Base-by-base conservation (phyloP, 1,139 yeast genomes). In the Blastobotrys ciferrii region DNA sequence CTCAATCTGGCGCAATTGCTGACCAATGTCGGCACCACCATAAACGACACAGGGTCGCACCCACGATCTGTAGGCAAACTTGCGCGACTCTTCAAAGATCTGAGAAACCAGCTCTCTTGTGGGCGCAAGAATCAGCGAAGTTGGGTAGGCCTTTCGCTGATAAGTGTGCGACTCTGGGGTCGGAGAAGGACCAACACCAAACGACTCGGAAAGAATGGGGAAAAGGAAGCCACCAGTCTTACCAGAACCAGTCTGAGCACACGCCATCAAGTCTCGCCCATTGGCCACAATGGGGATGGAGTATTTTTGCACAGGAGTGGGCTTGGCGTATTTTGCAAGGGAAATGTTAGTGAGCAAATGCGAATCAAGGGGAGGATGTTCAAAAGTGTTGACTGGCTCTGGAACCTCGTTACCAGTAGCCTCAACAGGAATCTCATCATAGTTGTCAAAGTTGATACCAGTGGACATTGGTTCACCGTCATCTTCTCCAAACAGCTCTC, bases 231-330 rank as follows among this genome's bases (percentile, higher is more conserved):
- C 99, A 78, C 98, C 98, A 68, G 99, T 92, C 77, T 92, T 92
- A 81, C 99, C 99, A 51, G 98, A 91, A 87, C 76, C 98, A 62
- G 98, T 92, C 77, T 92, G 98, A 56, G 98, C 98, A 83, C 98
- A 92, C 42, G 98, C 98, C 98, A 92, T 92, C 74, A 92, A 82
- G 73, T 92, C 99, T 76, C 98, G 84, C 63, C 96, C 95, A 48
- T 77, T 82, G 53, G 95, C 89, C 59, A 94, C 96, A 63, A 94
- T 92, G 58, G 99, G 98, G 59, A 92, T 88, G 45, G 98, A 92
- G 77, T 92, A 92, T 74, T 92, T 92, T 72, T 92, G 99, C 51
- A 92, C 99, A 47, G 99, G 99, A 38, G 99, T 92, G 64, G 98
- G 98, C 72, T 79, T 88, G 57, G 86, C 81, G 77, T 92, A 94